phyloP scores from a whole-genome alignment of 768 basidiomycete genomes.

The Paxillus ammoniavirescens region DNA sequence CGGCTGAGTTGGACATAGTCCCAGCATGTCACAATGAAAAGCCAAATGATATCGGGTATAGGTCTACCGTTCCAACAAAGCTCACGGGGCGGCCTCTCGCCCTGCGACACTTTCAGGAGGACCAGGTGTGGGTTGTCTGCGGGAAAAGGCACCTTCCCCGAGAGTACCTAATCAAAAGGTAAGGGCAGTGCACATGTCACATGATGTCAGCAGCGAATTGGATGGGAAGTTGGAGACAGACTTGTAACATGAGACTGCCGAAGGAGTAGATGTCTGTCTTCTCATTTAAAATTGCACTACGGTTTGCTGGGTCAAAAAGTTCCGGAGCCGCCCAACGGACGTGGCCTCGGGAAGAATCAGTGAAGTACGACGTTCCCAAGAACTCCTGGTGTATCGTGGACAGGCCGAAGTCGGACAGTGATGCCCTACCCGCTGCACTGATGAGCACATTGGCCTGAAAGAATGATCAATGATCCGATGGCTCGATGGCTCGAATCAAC shows the following conservation, averaged over 20 bases:
- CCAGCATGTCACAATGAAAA: no score
- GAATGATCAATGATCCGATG: not conserved
- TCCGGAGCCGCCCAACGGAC: slow-evolving; percentile 9
- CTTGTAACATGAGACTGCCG: not conserved
- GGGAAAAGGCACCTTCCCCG: not conserved
- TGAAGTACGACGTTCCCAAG: slow-evolving; percentile 24
- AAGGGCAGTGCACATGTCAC: no score
- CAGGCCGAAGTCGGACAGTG: slow-evolving; percentile 39
- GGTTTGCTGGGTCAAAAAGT: not conserved
- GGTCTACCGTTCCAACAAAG: no score
- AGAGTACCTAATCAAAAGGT: not conserved
- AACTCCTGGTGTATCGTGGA: slow-evolving; percentile 38
- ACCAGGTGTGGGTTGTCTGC: not conserved
- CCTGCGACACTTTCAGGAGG: not conserved
- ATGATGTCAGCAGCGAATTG: not conserved
- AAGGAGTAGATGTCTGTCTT: not conserved
- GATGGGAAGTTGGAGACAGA: not conserved
- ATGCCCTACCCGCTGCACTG: not conserved
- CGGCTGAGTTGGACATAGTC: no score
- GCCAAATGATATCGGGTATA: no score
- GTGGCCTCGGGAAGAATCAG: not conserved
- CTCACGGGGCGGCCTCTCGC: no score
- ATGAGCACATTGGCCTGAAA: slow-evolving; percentile 4
- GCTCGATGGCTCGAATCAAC: no score
- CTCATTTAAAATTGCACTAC: not conserved